phyloP scores from a whole-genome alignment of 1,139 yeast genomes.

The Candida tetrigidarum region DNA sequence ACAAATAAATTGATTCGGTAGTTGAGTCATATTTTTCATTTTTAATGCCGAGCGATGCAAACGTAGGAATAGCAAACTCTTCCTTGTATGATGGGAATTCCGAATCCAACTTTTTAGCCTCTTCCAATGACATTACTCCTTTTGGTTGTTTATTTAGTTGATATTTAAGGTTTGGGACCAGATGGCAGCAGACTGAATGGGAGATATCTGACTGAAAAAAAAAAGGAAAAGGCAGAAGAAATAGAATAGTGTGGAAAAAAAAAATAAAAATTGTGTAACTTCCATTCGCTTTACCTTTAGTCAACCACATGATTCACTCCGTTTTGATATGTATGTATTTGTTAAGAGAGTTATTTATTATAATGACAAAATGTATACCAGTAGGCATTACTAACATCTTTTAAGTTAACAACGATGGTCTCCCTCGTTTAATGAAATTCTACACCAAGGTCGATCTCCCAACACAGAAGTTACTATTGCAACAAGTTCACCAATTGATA shows the following conservation, averaged over 20 bases:
- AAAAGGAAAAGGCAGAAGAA: too few species aligned
- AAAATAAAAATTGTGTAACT: constrained; percentile 1
- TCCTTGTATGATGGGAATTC: constrained; percentile 40
- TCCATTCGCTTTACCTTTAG: not conserved
- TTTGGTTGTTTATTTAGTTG: too few species aligned
- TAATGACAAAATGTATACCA: too few species aligned
- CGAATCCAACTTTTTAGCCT: constrained; percentile 34
- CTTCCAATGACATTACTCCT: constrained; percentile 19
- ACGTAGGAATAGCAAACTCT: constrained; percentile 64
- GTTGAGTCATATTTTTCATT: constrained; percentile 22
- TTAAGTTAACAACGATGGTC: constrained; percentile 88
- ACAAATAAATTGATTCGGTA: constrained; percentile 58
- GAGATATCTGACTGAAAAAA: not conserved
- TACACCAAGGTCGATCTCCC: constrained; percentile 87
- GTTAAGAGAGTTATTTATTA: not conserved
- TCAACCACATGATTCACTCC: constrained; percentile 74
- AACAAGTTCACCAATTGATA: constrained; percentile 75
- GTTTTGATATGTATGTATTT: constrained; percentile 77
- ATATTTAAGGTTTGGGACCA: not conserved
- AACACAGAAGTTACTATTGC: constrained; percentile 72
- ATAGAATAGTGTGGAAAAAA: too few species aligned
- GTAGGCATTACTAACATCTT: constrained; percentile 20
- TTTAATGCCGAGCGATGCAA: constrained; percentile 51
- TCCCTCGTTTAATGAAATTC: constrained; percentile 89
- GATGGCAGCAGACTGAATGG: not conserved